Conservation (phyloP, 2,329 filamentous ascomycete species). For the Xenosphaeropsis pyriputrescens region DNA sequence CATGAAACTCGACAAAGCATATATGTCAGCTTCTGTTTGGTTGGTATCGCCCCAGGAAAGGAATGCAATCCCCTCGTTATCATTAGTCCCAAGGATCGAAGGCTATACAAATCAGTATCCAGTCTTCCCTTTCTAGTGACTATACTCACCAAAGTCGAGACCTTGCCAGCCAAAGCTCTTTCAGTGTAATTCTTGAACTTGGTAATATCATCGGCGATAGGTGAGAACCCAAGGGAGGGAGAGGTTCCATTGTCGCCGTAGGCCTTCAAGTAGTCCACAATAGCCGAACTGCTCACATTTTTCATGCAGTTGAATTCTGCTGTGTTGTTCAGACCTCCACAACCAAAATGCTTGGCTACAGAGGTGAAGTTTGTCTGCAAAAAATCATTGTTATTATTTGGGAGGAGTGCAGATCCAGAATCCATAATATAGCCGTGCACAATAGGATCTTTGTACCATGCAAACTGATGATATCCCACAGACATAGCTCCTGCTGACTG, state of each 20-base stretch:
- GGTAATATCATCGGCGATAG: constrained; percentile 7
- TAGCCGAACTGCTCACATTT: constrained; percentile 5
- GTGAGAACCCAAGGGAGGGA: constrained; percentile 7
- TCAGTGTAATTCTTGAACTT: constrained; percentile 3
- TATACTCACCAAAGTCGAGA: neutral
- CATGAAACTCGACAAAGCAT: too few species aligned
- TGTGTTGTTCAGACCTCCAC: constrained; percentile 7
- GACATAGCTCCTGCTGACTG: constrained; percentile 32
- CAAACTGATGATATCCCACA: constrained; percentile 13
- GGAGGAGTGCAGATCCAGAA: constrained; percentile 4
- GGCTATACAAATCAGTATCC: neutral
- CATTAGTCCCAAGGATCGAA: too few species aligned
- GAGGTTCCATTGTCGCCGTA: constrained; percentile 1
- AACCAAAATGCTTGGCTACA: constrained; percentile 8
- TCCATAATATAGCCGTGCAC: constrained; percentile 8
- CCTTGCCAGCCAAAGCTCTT: neutral
- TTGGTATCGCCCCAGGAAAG: neutral
- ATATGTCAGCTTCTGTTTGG: constrained; percentile 3
- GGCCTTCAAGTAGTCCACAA: constrained; percentile 3
- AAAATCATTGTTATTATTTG: neutral
- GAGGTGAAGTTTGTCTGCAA: neutral
- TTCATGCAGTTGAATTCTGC: constrained; percentile 14
- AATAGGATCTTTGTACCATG: constrained; percentile 12
- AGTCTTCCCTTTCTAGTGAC: neutral
- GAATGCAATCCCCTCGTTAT: constrained; percentile 2